Evolutionary conservation across 2,329 filamentous ascomycete species (phyloP), one percentile per base, ranked within the genome.

Genomic region (Thielaviopsis punctulata): DNA sequence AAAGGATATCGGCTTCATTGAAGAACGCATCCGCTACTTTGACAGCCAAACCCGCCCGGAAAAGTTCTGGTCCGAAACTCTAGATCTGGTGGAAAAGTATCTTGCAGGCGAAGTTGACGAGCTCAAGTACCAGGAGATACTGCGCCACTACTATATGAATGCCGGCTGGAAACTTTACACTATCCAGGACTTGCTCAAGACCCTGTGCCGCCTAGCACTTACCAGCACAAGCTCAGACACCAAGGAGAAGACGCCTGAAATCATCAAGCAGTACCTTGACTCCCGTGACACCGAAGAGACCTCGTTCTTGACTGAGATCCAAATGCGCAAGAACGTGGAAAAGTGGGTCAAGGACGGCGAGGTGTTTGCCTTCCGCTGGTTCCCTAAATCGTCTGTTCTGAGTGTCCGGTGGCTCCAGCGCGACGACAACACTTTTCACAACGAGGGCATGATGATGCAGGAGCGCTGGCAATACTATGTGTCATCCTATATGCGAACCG

Each of bases 401-500:
- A 55, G 45, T 13, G 73, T 94, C 10, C 86, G 86, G 45, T 80
- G 78, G 73, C 67, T 84, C 48, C 77, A 79, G 59, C 73, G 76
- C 50, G 78, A 82, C 48, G 80, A 84, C 58, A 80, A 79, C 41
- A 84, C 94, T 0, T 87, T 95, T 64, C 88, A 92, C 59, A 82
- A 83, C 61, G 86, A 94, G 58, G 87, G 95, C 59, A 82, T 95
- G 71, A 84, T 92, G 62, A 77, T 81, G 49, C 82, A 82, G 53
- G 81, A 87, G 56, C 75, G 80, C 39, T 98, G 92, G 92, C 86
- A 90, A 60, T 94, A 93, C 68, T 98, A 98, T 64, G 86, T 95
- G 53, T 89, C 90, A 18, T 88, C 89, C 0, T 96, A 85, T 65
- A 85, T 87, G 58, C 86, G 87, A 57, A 77, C 89, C 22, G 87